Evolutionary conservation across 176 grass and related monocot species (phyloP), one percentile per base, ranked within the genome.

Genomic region (Rhynchospora pubera): DNA sequence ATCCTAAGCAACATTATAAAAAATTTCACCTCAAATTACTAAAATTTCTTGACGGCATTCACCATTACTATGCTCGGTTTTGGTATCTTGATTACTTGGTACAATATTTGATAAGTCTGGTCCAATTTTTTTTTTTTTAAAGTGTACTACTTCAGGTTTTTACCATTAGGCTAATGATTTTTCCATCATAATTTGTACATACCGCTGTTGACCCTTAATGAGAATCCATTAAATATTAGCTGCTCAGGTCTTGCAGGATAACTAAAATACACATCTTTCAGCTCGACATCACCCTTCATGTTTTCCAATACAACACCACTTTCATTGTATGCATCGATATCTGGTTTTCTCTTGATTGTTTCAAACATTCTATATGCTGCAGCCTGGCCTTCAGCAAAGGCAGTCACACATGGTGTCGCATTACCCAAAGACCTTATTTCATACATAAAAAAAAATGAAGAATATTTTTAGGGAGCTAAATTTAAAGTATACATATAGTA

Each of bases 161-260:
- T 23, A 52, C 19, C 11, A 26, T 26, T 15, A 26, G 46, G 1
- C 21, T 75, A 52, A 75, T 75, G 22, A 28, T 28, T 24, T 19
- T 61, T 44, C 47, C n/a, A 51, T 23, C 9, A 21, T 24, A 6
- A 7, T 10, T 69, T 42, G 34, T 69, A 69, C 22, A 32, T 97
- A 66, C 93, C 89, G 75, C 64, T 91, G 15, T 59, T 24, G 70
- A 97, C 85, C 75, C 82, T 84, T 62, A 97, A 79, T 18, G 91
- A 89, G 42, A 97, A 83, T 82, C 89, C 91, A 69, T 87, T 57
- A 51, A 97, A 84, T 89, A 97, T 85, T 79, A 86, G 68, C 57
- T 97, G 84, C 58, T 87, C 85, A 39, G 91, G 88, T 73, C 93
- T 91, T 53, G 93, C 69, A 84, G 93, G 93, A 77, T 93, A 97